Evolutionary conservation across 768 basidiomycete species (phyloP), one percentile per base, ranked within the genome.

Genomic region (Leccinum barrowsii): DNA sequence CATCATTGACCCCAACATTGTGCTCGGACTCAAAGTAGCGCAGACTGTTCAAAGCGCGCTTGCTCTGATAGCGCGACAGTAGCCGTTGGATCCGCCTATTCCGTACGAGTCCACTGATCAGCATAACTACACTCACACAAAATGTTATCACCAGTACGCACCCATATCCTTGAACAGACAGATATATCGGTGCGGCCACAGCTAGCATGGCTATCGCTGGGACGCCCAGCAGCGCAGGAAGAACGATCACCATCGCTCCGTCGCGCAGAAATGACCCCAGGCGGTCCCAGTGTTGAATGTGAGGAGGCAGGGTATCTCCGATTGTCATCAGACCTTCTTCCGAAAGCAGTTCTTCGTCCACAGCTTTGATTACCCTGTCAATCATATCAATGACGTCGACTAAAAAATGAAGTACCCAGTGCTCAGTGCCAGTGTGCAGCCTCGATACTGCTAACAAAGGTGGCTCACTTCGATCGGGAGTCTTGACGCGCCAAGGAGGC

Each of bases 191-290:
- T 28, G 49, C 28, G 28, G 28, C 49, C 28, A 22, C 49, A 12
- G 21, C 28, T 28, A 50, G 28, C 26, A 50, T n/a, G 2, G 49
- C 49, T 10, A 30, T 15, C 6, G 49, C 55, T 3, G 61, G 62
- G 8, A 59, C 44, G 5, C 58, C 58, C 5, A 63, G 28, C 11
- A 63, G 35, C 10, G 48, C 26, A 4, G 50, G 52, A 1, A 56
- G 48, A 12, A 64, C 34, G 2, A 15, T 49, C 15, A 54, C 40
- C 40, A 40, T 40, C 40, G 8, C 40, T 2, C 8, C n/a, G 40
- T 40, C 17, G 4, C 17, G 17, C 40, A 40, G 17, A 17, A 40
- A 40, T 17, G 17, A 40, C 8, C 40, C 40, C 17, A 40, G 40
- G 40, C 17, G 40, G 40, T n/a, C 40, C 40, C 40, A 40, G 40